These are phyloP conservation scores for Talaromyces sp. DNA, from an alignment of 2,329 filamentous ascomycete genomes.

Conservation along the genomic window DNA sequence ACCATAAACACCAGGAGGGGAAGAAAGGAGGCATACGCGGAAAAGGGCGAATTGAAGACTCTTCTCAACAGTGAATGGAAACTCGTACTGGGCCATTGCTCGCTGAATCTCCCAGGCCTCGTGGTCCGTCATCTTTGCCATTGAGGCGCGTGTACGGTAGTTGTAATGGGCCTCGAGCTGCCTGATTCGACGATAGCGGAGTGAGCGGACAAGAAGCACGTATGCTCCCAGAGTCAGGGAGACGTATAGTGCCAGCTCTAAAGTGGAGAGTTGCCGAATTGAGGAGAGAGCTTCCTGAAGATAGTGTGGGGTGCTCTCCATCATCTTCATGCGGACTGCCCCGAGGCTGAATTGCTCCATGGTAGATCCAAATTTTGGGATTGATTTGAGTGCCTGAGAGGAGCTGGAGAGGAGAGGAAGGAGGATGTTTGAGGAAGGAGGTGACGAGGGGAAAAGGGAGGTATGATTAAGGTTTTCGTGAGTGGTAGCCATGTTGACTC, in stretches of 20 bases:
- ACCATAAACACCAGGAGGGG: background rate
- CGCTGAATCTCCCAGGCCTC: constrained; percentile 54
- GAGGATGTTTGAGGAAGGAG: constrained; percentile 16
- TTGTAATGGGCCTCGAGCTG: constrained; percentile 43
- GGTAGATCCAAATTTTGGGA: background rate
- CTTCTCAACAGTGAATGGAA: constrained; percentile 53
- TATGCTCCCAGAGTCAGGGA: background rate
- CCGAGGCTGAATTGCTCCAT: background rate
- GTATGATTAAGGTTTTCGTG: background rate
- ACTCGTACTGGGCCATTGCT: constrained; percentile 52
- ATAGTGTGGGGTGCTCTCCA: background rate
- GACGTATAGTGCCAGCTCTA: background rate
- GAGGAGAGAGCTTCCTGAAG: background rate
- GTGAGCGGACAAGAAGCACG: constrained; percentile 25
- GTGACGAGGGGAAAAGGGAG: background rate
- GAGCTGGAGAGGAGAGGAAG: constrained; percentile 9
- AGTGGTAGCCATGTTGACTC: background rate
- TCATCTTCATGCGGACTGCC: background rate
- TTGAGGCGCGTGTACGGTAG: constrained; percentile 47
- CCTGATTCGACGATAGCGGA: constrained; percentile 38
- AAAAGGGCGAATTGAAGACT: constrained; percentile 61
- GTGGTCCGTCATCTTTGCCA: constrained; percentile 54
- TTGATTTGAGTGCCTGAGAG: background rate
- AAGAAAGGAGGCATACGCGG: constrained; percentile 41
- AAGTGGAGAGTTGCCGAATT: background rate